A percentile compares a stretch with the other conserved stretches of the same genome.
These are phyloP conservation scores for Exophiala bonariae DNA, from an alignment of 2,329 filamentous ascomycete genomes.

Conservation along the genomic window DNA sequence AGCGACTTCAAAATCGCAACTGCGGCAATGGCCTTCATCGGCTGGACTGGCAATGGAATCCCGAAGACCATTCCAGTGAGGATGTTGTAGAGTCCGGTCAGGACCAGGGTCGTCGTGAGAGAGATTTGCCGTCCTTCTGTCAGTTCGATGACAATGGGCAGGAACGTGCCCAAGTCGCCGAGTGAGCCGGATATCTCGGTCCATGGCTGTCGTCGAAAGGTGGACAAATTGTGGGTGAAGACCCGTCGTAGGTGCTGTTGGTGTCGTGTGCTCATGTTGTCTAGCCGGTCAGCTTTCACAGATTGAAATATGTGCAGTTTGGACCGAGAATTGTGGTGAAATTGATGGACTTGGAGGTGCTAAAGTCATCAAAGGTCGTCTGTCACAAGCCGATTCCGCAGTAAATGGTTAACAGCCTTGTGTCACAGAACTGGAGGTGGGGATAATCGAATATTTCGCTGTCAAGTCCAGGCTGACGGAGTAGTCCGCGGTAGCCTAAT, in stretches of 20 bases:
- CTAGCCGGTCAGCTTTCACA: too few relatives aligned
- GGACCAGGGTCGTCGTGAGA: constrained; percentile 77
- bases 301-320: too few relatives aligned
- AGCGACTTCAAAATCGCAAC: constrained; percentile 75
- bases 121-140: constrained; percentile 76
- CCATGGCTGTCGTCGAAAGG: constrained; percentile 57
- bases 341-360: too few relatives aligned
- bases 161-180: constrained; percentile 84
- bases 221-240: constrained; percentile 53
- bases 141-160: constrained; percentile 85
- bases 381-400: too few relatives aligned
- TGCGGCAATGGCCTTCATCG: constrained; percentile 86
- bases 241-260: constrained; percentile 7
- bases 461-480: too few relatives aligned
- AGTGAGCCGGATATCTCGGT: constrained; percentile 84
- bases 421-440: too few relatives aligned
- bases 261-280: too few relatives aligned
- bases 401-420: too few relatives aligned
- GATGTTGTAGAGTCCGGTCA: constrained; percentile 85
- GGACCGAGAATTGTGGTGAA: too few relatives aligned
- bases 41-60: constrained; percentile 86
- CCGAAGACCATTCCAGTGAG: constrained; percentile 80
- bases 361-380: too few relatives aligned
- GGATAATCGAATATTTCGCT: too few relatives aligned
- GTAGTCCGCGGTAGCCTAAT: too few relatives aligned